A percentile compares a stretch with the other conserved stretches of the same genome.
Conservation (phyloP, 1,284 basidiomycete species). For the Apiotrichum veenhuisii region DNA sequence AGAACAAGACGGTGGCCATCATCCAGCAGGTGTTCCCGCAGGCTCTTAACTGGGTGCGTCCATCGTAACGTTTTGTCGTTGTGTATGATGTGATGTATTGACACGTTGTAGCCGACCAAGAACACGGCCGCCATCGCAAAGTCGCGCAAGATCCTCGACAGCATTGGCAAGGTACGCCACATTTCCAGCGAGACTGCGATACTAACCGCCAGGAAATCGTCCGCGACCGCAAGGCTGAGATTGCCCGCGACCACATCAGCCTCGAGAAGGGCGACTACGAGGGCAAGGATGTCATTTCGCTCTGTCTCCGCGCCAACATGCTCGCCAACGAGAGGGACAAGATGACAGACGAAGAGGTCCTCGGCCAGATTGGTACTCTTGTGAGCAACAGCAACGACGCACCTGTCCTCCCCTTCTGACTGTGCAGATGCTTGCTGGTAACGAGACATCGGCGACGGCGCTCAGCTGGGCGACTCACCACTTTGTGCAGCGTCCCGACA, state of each 20-base stretch:
- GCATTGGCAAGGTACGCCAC: conserved; percentile 5
- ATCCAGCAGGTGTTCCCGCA: conserved; percentile 18
- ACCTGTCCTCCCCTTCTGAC: too few species aligned
- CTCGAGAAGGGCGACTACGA: conserved; percentile 53
- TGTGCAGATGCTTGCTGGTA: conserved; percentile 55
- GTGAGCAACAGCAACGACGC: too few species aligned
- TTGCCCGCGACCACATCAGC: conserved; percentile 18
- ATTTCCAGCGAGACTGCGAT: background rate
- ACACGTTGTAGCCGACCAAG: conserved; percentile 4
- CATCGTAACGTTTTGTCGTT: background rate
- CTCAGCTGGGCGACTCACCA: conserved; percentile 70
- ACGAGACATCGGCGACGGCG: conserved; percentile 71
- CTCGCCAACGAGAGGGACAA: conserved; percentile 55
- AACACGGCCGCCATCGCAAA: background rate
- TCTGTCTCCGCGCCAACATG: conserved; percentile 59
- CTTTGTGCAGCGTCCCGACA: conserved; percentile 56
- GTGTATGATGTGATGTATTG: background rate
- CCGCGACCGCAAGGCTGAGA: conserved; percentile 24
- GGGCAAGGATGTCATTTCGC: conserved; percentile 43
- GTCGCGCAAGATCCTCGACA: background rate
- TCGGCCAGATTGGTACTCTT: conserved; percentile 73
- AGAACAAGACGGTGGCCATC: conserved; percentile 10
- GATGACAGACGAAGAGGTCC: conserved; percentile 63
- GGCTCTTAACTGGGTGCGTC: conserved; percentile 1
- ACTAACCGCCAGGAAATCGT: conserved; percentile 37